Evolutionary conservation across 768 basidiomycete species (phyloP), one percentile per base, ranked within the genome.

Genomic region (Lactarius hatsudake): DNA sequence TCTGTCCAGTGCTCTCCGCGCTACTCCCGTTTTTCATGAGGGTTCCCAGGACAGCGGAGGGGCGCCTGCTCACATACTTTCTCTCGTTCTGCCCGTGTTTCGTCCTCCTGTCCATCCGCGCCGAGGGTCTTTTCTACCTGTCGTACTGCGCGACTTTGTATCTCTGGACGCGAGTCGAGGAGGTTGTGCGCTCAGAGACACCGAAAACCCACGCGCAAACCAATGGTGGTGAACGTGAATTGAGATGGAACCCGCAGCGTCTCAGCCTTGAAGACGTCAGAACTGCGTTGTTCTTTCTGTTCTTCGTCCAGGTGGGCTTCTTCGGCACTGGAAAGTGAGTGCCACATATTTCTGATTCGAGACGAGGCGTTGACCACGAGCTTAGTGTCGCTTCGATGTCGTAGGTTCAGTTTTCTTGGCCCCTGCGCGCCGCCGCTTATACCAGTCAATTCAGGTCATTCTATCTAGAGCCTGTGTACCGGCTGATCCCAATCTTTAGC

Each of bases 401-500:
- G 70, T 71, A 20, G 38, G 63, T 48, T 8, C 65, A 26, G 23
- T 63, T 58, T 63, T 61, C 59, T 43, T 58, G n/a, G n/a, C 20
- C 8, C 9, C 18, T 10, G 30, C 30, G 30, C 55, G 30, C 20
- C n/a, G 32, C 43, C 6, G 61, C 18, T 71, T 32, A 65, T 17
- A 61, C 63, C 90, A 71, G 87, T 91, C 57, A 89, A 90, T n/a
- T 90, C 90, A 12, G 93, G 86, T 91, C 90, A 2, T 94, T 94
- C 77, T 94, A 95, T 75, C 81, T 94, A 23, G 92, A 88, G 48
- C 93, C 93, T 2, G 93, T 94, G 8, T 94, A 93, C 72, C 88
- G 93, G 20, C 81, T 95, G 18, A 88, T 94, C 69, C 91, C 93
- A 0, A 83, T 92, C 59, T 95, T 95, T 75, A 90, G 83, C 68